Evolutionary conservation across 192 early-diverging fungal genomes (phyloP).

Genomic region (Umbelopsis sp.): DNA sequence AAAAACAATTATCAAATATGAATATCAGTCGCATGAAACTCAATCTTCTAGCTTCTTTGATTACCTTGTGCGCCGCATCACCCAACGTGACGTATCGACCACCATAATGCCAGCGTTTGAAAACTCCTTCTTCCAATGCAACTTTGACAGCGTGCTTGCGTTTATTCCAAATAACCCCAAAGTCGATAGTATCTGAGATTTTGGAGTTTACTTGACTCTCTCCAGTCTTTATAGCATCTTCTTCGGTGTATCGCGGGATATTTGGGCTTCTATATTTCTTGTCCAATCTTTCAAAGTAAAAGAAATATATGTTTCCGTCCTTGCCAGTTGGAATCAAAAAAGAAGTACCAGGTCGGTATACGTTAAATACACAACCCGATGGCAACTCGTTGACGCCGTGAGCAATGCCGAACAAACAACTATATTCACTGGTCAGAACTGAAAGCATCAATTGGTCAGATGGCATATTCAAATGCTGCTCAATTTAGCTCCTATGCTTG

Average conservation of each 20-base stretch:
- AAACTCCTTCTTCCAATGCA: constrained; percentile 26
- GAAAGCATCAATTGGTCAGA: background rate
- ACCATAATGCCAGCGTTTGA: constrained; percentile 26
- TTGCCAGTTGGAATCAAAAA: background rate
- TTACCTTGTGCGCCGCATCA: constrained; percentile 27
- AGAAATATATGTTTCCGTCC: background rate
- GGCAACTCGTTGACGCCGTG: background rate
- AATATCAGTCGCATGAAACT: background rate
- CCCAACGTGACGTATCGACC: constrained; percentile 24
- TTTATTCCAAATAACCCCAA: background rate
- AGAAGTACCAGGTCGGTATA: background rate
- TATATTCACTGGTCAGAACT: constrained; percentile 1
- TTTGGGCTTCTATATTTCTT: background rate
- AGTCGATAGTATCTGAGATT: background rate
- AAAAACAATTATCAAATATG: background rate
- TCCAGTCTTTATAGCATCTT: constrained; percentile 6
- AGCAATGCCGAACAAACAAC: background rate
- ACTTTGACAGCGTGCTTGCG: constrained; percentile 7
- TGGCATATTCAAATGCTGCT: background rate
- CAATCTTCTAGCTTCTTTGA: background rate
- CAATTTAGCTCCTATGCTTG: background rate
- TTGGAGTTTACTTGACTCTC: background rate
- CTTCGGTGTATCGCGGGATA: background rate
- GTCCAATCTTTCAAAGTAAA: constrained; percentile 12
- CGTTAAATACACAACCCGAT: background rate